Base-by-base conservation (phyloP, 148 eudicot species). In the Agrostemma githago region DNA sequence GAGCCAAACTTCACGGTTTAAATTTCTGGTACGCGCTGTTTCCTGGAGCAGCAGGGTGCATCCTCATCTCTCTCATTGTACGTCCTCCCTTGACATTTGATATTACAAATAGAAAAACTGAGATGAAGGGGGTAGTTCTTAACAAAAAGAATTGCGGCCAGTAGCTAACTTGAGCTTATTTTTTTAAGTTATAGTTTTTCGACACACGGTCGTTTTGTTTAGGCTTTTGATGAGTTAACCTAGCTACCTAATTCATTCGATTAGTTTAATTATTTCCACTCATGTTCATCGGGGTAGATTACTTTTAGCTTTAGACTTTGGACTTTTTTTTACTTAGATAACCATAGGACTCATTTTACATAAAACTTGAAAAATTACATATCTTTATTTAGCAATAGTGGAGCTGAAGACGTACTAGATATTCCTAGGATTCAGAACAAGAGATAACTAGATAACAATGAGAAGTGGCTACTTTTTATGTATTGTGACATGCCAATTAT, bases 31-130 rank as follows among this genome's bases (percentile, higher is more conserved):
- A 86, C 53, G 89, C 89, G 37, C 80, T 95, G 71, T 95, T 95
- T 79, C 99, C 99, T 42, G 96, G 96, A 7, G 96, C 99, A 15
- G 86, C 96, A 2, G 96, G 88, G 37, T 95, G 99, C 86, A 69
- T 95, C 43, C 67, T 92, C 72, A 87, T 95, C 65, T 87, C 86
- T 80, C 71, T 92, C 62, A 73, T 95, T 48, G 99, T 95, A 88
- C 92, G 96, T 84, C 69, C 68, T 12, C 10, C 2, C n/a, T 3
- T 41, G 2, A 3, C 56, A 26, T 8, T 51, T 51, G 4, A 51
- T 8, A 51, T 51, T 11, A 60, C 64, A 60, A 26, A 26, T 26
- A 26, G 34, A 26, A 26, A 26, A 26, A 26, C 34, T 26, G 34
- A 26, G 34, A 26, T 26, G 34, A 26, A 26, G 34, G 34, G 34